phyloP scores from a whole-genome alignment of 768 basidiomycete species.

The Pleurotus giganteus region DNA sequence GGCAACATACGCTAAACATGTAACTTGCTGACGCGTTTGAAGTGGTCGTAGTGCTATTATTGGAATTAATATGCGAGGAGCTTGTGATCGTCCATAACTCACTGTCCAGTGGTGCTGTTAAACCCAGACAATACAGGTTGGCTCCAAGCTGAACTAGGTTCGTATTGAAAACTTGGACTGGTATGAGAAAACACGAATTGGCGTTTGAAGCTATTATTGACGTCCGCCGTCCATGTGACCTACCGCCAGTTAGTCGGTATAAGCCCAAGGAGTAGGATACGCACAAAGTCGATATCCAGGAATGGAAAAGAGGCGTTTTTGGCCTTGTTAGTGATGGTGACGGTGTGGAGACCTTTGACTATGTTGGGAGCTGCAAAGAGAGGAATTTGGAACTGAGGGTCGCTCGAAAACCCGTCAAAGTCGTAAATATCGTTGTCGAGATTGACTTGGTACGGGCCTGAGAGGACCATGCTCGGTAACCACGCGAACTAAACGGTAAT shows the following conservation, averaged over 20 bases:
- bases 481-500: background rate
- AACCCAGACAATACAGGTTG: background rate
- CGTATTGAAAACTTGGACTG: background rate
- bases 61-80: background rate
- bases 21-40: background rate
- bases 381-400: background rate
- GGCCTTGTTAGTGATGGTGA: conserved; percentile 1
- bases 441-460: conserved; percentile 8
- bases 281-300: conserved; percentile 11
- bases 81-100: background rate
- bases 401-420: background rate
- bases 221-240: too few relatives aligned
- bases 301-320: background rate
- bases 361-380: conserved; percentile 10
- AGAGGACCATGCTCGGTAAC: too few relatives aligned
- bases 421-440: conserved; percentile 3
- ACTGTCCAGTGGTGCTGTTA: conserved; percentile 8
- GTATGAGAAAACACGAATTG: background rate
- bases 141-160: conserved; percentile 4
- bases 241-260: too few relatives aligned
- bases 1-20: conserved; percentile 7
- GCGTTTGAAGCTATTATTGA: too few relatives aligned
- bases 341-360: conserved; percentile 2
- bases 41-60: conserved; percentile 1
- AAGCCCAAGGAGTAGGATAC: too few relatives aligned